phyloP scores from a whole-genome alignment of 129 eudicot species.

The Oenanthe sinensis region DNA sequence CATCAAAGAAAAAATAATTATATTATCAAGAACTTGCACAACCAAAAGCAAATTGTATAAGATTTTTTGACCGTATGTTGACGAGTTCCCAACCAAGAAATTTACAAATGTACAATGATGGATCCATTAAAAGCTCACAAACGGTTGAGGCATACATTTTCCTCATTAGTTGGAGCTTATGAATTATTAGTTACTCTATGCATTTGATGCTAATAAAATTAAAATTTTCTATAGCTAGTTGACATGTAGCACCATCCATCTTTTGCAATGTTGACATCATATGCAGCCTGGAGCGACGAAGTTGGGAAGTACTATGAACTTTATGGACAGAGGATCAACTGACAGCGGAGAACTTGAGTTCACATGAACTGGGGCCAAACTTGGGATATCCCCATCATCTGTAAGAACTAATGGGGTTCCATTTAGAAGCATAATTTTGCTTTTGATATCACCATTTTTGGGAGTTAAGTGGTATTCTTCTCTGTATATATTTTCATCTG shows the following conservation, averaged over 20 bases:
- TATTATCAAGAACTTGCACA: background rate
- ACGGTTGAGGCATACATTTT: too few relatives aligned
- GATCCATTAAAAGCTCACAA: background rate
- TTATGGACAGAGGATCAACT: conserved; percentile 61
- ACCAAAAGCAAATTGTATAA: background rate
- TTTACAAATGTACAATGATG: too few relatives aligned
- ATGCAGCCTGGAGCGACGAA: conserved; percentile 67
- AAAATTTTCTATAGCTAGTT: background rate
- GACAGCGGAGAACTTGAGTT: conserved; percentile 34
- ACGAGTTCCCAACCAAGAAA: background rate
- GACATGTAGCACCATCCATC: background rate
- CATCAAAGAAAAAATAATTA: too few relatives aligned
- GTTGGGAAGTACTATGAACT: conserved; percentile 69
- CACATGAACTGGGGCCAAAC: conserved; percentile 34
- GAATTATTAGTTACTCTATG: background rate
- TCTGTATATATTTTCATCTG: conserved; percentile 43
- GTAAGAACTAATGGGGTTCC: conserved; percentile 49
- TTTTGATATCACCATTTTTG: conserved; percentile 42
- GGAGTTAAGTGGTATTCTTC: conserved; percentile 89
- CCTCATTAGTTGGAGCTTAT: background rate
- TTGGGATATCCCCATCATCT: conserved; percentile 45
- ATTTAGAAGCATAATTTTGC: conserved; percentile 66
- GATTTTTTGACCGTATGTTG: background rate
- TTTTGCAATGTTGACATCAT: conserved; percentile 1
- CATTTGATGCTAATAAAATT: background rate